Conservation (phyloP, 306 rosid species). For the Medicago lupulina region DNA sequence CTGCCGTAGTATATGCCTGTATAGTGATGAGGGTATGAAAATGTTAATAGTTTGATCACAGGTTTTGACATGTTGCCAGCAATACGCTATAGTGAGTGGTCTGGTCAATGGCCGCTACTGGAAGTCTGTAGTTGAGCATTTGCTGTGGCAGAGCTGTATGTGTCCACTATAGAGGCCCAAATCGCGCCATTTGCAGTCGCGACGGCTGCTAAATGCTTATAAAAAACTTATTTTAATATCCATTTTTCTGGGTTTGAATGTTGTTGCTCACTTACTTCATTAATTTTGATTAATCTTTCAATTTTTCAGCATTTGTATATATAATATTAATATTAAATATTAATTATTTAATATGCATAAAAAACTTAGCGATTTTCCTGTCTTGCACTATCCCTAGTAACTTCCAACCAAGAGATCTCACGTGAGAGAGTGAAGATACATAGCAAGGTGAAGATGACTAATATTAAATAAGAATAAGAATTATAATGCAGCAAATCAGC, state of each 20-base stretch:
- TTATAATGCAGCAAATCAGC: background rate
- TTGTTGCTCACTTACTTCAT: too few relatives aligned
- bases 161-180: background rate
- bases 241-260: too few relatives aligned
- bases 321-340: too few relatives aligned
- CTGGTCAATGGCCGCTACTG: background rate
- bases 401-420: too few relatives aligned
- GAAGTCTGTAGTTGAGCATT: background rate
- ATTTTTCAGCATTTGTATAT: too few relatives aligned
- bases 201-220: background rate
- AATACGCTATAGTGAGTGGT: background rate
- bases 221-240: too few relatives aligned
- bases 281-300: too few relatives aligned
- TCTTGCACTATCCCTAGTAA: too few relatives aligned
- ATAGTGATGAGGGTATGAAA: background rate
- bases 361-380: too few relatives aligned
- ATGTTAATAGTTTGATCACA: constrained; percentile 1
- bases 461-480: constrained; percentile 7
- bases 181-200: background rate
- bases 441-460: constrained; percentile 21
- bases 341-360: too few relatives aligned
- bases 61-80: background rate
- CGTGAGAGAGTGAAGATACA: too few relatives aligned
- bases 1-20: too few relatives aligned
- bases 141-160: background rate